Percentiles rank a stretch among this genome's conserved stretches.
phyloP scores from a whole-genome alignment of 2,329 filamentous ascomycete species.

The Clonostachys byssicola region DNA sequence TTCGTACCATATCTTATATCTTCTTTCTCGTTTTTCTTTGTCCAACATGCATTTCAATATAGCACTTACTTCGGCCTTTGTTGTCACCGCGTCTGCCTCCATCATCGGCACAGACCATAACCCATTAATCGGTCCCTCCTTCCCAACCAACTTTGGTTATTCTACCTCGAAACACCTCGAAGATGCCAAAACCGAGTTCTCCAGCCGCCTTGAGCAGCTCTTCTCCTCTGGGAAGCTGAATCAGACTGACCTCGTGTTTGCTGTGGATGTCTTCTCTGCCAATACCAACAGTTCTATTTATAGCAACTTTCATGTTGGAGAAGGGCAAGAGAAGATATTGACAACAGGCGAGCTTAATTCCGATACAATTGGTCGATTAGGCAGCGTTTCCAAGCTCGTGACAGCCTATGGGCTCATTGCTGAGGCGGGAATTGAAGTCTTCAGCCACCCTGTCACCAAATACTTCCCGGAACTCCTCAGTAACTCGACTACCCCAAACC shows the following conservation, averaged over 20 bases:
- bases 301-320: slow-evolving; percentile 11
- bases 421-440: slow-evolving; percentile 10
- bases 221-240: neutral
- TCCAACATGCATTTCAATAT: too few species aligned
- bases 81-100: too few species aligned
- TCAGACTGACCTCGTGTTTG: slow-evolving; percentile 4
- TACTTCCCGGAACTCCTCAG: slow-evolving; percentile 14
- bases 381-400: slow-evolving; percentile 18
- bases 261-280: slow-evolving; percentile 16
- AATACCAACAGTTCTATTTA: slow-evolving; percentile 14
- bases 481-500: slow-evolving; percentile 1
- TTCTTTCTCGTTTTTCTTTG: too few species aligned
- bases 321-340: slow-evolving; percentile 6
- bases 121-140: too few species aligned
- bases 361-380: slow-evolving; percentile 15
- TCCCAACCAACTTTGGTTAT: too few species aligned
- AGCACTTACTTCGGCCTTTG: too few species aligned
- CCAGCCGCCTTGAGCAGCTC: neutral
- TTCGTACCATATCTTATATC: too few species aligned
- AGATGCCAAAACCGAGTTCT: too few species aligned
- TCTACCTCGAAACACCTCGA: too few species aligned
- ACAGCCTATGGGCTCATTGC: slow-evolving; percentile 16
- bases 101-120: too few species aligned
- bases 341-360: slow-evolving; percentile 9
- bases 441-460: slow-evolving; percentile 15